phyloP scores from a whole-genome alignment of 2,329 filamentous ascomycete genomes.

The Cryphonectria carpinicola region DNA sequence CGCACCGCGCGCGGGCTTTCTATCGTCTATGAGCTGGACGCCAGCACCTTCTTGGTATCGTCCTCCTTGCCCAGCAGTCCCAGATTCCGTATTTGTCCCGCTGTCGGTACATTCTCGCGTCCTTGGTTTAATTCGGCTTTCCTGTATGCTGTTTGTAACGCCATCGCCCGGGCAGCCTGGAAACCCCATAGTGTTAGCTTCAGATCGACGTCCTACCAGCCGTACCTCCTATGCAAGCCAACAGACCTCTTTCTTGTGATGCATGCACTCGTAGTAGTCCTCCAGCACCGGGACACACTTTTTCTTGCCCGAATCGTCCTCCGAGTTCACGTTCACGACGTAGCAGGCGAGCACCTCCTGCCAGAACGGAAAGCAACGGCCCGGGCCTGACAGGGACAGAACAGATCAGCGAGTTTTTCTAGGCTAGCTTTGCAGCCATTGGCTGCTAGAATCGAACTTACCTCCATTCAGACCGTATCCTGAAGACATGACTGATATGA shows the following conservation, averaged over 20 bases:
- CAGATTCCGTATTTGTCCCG: conserved; percentile 84
- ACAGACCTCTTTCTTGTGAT: conserved; percentile 96
- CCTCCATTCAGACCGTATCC: conserved; percentile 44
- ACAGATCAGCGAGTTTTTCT: conserved; percentile 28
- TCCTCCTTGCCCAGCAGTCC: conserved; percentile 85
- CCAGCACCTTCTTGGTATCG: conserved; percentile 67
- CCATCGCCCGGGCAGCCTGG: conserved; percentile 76
- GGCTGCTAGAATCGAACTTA: conserved; percentile 37
- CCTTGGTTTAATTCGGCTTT: conserved; percentile 75
- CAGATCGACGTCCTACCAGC: not conserved
- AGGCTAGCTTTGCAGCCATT: conserved; percentile 24
- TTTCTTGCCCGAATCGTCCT: conserved; percentile 79
- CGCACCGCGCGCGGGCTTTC: not conserved
- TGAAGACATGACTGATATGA: conserved; percentile 29
- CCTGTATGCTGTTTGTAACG: conserved; percentile 83
- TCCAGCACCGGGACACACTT: conserved; percentile 86
- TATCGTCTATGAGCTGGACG: conserved; percentile 34
- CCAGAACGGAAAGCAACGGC: conserved; percentile 98
- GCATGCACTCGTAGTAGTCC: conserved; percentile 98
- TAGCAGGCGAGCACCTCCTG: conserved; percentile 99
- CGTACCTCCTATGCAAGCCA: not conserved
- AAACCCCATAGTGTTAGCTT: conserved; percentile 14
- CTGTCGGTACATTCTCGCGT: conserved; percentile 79
- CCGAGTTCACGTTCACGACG: conserved; percentile 84
- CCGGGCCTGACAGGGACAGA: conserved; percentile 51